Conservation (phyloP, 805 yeast species). For the Schwanniomyces pseudopolymorphus region DNA sequence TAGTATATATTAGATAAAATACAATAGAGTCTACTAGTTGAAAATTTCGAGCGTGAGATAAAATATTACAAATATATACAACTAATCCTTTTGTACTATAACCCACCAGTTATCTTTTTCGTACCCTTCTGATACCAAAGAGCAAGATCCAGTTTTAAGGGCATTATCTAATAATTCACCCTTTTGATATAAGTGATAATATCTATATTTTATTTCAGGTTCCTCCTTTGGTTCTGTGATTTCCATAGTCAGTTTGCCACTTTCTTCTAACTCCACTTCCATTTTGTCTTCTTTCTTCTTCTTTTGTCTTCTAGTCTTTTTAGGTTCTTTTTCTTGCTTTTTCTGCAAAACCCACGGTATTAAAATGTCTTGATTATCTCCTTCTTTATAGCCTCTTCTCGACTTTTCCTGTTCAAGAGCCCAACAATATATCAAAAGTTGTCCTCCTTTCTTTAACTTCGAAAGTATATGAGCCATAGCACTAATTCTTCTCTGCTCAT, state of each 20-base stretch:
- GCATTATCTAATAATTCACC: slow-evolving; percentile 84
- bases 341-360: slow-evolving; percentile 91
- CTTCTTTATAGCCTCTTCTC: slow-evolving; percentile 86
- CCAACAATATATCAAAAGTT: slow-evolving; percentile 88
- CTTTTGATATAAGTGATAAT: slow-evolving; percentile 79
- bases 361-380: slow-evolving; percentile 88
- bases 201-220: slow-evolving; percentile 68
- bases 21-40: not conserved
- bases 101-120: slow-evolving; percentile 95
- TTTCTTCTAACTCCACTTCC: slow-evolving; percentile 8
- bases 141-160: slow-evolving; percentile 63
- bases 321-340: slow-evolving; percentile 18
- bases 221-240: slow-evolving; percentile 18
- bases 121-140: slow-evolving; percentile 70
- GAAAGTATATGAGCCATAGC: slow-evolving; percentile 72
- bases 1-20: not conserved
- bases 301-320: slow-evolving; percentile 8
- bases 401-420: slow-evolving; percentile 89
- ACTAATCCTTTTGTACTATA: slow-evolving; percentile 19
- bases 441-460: slow-evolving; percentile 59
- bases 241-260: slow-evolving; percentile 13
- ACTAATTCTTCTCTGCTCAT: slow-evolving; percentile 69
- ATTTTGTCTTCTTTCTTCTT: not conserved
- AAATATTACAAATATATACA: not conserved
- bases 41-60: slow-evolving; percentile 1